These are phyloP conservation scores for Pichia sp. DNA, from an alignment of 1,139 yeast genomes.

Conservation along the genomic window DNA sequence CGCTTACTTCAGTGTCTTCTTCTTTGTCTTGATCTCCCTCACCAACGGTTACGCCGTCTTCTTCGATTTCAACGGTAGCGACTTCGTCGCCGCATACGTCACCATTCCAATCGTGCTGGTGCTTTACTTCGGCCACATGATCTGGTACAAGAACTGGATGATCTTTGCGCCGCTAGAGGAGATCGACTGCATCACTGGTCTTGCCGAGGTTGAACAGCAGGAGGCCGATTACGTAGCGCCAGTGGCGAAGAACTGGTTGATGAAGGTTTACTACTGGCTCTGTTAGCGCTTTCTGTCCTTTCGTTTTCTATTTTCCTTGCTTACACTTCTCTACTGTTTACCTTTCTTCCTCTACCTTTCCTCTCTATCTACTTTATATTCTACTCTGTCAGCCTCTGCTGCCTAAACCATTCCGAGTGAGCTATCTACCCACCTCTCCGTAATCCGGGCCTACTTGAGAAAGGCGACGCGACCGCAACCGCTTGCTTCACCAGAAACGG, in stretches of 20 bases:
- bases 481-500: not conserved
- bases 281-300: slow-evolving; percentile 12
- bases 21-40: slow-evolving; percentile 43
- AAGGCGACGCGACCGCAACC: not conserved
- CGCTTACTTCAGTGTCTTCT: slow-evolving; percentile 42
- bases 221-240: slow-evolving; percentile 35
- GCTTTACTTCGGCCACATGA: slow-evolving; percentile 40
- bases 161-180: slow-evolving; percentile 39
- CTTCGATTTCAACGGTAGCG: slow-evolving; percentile 42
- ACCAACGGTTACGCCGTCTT: slow-evolving; percentile 54
- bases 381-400: no score
- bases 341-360: not conserved
- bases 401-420: no score
- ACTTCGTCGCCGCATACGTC: slow-evolving; percentile 59
- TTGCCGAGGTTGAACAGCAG: slow-evolving; percentile 41
- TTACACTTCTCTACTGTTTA: not conserved
- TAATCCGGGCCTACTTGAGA: no score
- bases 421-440: no score
- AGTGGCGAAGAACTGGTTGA: slow-evolving; percentile 35
- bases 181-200: slow-evolving; percentile 44
- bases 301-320: not conserved
- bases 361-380: no score
- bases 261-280: slow-evolving; percentile 41
- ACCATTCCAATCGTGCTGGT: slow-evolving; percentile 52
- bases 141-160: slow-evolving; percentile 34